phyloP scores from a whole-genome alignment of 2,329 filamentous ascomycete species.

The Aureobasidium sp. region DNA sequence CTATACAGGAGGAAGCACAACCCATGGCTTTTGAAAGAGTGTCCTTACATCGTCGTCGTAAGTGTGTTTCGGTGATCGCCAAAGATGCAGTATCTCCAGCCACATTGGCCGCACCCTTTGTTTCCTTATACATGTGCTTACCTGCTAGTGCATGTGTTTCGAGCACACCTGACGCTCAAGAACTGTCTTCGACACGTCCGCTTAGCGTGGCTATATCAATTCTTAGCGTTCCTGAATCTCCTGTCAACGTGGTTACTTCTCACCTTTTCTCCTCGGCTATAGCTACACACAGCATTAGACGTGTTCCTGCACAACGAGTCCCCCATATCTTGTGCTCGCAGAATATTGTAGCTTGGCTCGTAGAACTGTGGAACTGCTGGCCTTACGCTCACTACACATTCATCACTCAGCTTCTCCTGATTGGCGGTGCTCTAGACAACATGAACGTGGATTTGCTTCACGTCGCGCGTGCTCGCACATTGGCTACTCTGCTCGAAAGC shows the following conservation, averaged over 20 bases:
- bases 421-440: neutral
- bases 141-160: neutral
- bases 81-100: neutral
- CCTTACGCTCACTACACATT: neutral
- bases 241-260: neutral
- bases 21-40: too few species aligned
- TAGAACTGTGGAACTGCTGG: neutral
- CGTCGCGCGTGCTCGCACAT: neutral
- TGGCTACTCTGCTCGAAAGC: neutral
- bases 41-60: too few species aligned
- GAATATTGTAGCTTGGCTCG: neutral
- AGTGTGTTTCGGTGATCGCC: too few species aligned
- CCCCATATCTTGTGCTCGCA: neutral
- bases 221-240: neutral
- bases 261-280: neutral
- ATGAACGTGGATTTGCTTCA: neutral
- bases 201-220: neutral
- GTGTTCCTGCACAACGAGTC: neutral
- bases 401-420: neutral
- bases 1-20: too few species aligned
- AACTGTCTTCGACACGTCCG: neutral
- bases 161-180: neutral
- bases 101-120: neutral
- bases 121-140: neutral
- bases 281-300: neutral